Evolutionary conservation across 805 yeast genomes (phyloP).

Genomic region (Candida peoriensis): DNA sequence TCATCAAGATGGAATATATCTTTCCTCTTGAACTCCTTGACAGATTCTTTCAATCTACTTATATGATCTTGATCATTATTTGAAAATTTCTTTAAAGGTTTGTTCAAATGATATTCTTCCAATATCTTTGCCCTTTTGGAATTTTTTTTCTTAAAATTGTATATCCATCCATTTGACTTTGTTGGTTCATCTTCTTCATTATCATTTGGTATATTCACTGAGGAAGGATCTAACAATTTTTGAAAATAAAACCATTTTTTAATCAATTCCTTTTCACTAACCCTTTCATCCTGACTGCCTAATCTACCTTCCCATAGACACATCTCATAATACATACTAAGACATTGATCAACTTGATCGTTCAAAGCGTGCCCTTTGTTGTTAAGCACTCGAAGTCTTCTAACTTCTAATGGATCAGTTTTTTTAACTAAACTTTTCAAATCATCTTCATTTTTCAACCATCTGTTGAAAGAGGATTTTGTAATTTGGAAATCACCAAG

Average conservation of each 20-base stretch:
- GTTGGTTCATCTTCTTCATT: background rate
- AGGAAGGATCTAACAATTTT: slow-evolving; percentile 11
- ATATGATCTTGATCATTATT: too few species aligned
- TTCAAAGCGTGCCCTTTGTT: slow-evolving; percentile 6
- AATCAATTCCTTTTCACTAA: slow-evolving; percentile 27
- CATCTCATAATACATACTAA: slow-evolving; percentile 30
- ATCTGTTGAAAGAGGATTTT: slow-evolving; percentile 34
- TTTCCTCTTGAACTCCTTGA: slow-evolving; percentile 15
- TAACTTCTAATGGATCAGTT: slow-evolving; percentile 23
- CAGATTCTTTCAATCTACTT: slow-evolving; percentile 17
- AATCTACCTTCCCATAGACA: too few species aligned
- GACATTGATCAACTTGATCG: slow-evolving; percentile 32
- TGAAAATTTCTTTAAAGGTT: too few species aligned
- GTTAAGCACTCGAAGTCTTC: slow-evolving; percentile 19
- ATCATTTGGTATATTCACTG: background rate
- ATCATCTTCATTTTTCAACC: slow-evolving; percentile 31
- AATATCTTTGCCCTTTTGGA: too few species aligned
- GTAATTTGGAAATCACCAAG: slow-evolving; percentile 31
- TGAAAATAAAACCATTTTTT: slow-evolving; percentile 25
- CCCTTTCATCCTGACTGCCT: too few species aligned
- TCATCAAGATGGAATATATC: slow-evolving; percentile 36
- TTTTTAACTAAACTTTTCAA: too few species aligned
- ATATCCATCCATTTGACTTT: slow-evolving; percentile 39
- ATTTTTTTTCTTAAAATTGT: slow-evolving; percentile 32
- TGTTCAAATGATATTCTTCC: too few species aligned